Conservation (phyloP, 2,329 filamentous ascomycete species). For the Tolypocladium tundrense region DNA sequence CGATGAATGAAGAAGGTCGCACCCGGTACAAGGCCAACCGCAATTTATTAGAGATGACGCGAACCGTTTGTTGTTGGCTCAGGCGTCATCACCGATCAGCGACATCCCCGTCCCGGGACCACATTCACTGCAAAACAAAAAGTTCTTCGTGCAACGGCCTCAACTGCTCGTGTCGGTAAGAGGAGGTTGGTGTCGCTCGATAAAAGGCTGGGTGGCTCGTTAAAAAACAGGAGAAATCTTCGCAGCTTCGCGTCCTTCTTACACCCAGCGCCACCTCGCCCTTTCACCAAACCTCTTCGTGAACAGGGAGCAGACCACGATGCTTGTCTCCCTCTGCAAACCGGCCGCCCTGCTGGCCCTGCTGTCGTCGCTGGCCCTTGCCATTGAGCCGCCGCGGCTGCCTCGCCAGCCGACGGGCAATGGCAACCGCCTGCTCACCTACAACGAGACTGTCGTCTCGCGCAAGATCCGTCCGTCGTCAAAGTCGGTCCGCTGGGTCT, state of each 20-base stretch:
- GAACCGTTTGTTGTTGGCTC: neutral
- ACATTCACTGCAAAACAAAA: no score
- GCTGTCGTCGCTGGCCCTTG: slow-evolving; percentile 12
- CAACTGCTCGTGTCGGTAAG: neutral
- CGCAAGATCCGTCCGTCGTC: slow-evolving; percentile 34
- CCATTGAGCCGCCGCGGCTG: slow-evolving; percentile 40
- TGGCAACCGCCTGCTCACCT: slow-evolving; percentile 45
- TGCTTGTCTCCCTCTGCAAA: neutral
- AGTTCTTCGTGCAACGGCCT: no score
- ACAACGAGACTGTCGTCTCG: slow-evolving; percentile 46
- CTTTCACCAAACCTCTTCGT: neutral
- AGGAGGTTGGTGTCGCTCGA: neutral
- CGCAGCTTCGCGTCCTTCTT: neutral
- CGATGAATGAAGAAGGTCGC: neutral
- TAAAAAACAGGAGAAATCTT: neutral
- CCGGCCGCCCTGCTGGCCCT: slow-evolving; percentile 8
- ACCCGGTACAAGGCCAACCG: neutral
- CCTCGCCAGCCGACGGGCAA: slow-evolving; percentile 45
- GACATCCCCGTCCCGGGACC: neutral
- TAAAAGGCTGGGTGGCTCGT: neutral
- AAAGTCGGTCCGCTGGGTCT: slow-evolving; percentile 45
- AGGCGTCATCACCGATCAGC: neutral
- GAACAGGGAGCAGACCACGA: neutral
- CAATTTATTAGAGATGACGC: neutral
- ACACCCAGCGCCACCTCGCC: neutral